These are phyloP conservation scores for Rauvolfia tetraphylla DNA, from an alignment of 257 asterid species.

Conservation along the genomic window DNA sequence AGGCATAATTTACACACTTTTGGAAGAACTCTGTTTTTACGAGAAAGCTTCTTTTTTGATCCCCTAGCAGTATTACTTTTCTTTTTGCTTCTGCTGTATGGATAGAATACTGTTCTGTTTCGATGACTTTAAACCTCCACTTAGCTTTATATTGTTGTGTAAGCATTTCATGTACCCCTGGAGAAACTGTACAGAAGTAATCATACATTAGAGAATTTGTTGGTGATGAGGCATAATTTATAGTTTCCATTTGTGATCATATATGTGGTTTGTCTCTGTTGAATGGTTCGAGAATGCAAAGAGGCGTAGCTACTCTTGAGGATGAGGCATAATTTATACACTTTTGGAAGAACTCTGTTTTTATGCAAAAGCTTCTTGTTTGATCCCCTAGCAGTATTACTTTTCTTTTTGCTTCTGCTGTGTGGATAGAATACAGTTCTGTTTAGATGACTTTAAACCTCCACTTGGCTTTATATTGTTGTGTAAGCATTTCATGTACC, in stretches of 20 bases:
- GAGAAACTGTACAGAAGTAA: neutral
- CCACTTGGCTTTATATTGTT: neutral
- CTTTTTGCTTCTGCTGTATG: neutral
- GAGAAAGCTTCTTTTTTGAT: neutral
- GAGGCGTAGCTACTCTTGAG: neutral
- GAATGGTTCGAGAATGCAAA: neutral
- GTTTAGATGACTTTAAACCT: neutral
- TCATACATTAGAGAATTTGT: neutral
- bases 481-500: neutral
- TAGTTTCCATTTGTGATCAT: neutral
- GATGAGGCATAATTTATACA: neutral
- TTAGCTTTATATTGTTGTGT: neutral
- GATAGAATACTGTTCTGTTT: neutral
- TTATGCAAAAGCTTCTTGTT: neutral
- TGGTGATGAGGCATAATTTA: too few species aligned
- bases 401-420: neutral
- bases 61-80: neutral
- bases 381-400: neutral
- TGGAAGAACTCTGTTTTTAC: neutral
- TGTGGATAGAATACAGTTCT: neutral
- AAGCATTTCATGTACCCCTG: neutral
- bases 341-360: neutral
- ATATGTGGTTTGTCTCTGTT: neutral
- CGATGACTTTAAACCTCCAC: neutral
- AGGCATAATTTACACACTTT: neutral